These are phyloP conservation scores for Ophiostoma montium DNA, from an alignment of 2,329 filamentous ascomycete species.

Conservation along the genomic window DNA sequence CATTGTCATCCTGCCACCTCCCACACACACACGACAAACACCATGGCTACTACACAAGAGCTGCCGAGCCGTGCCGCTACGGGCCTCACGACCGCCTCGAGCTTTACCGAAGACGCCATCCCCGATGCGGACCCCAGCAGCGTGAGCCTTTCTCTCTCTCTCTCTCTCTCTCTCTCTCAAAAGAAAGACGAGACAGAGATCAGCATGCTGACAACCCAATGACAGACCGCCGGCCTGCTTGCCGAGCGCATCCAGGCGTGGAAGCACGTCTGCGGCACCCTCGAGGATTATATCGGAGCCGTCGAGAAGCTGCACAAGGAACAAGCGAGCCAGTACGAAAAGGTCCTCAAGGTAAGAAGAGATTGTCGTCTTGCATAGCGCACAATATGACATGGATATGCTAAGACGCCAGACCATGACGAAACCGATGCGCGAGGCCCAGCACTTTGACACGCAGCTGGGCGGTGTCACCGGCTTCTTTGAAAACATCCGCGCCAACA, in stretches of 20 bases:
- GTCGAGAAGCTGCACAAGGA: slow-evolving; percentile 76
- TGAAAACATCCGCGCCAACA: slow-evolving; percentile 87
- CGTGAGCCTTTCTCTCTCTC: no score
- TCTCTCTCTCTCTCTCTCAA: no score
- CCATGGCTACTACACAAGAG: slow-evolving; percentile 6
- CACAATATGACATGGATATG: neutral
- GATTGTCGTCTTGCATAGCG: neutral
- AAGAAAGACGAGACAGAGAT: no score
- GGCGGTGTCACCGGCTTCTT: slow-evolving; percentile 82
- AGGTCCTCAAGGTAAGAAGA: slow-evolving; percentile 60
- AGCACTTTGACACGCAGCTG: slow-evolving; percentile 86
- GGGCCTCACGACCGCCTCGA: slow-evolving; percentile 15
- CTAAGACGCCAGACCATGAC: slow-evolving; percentile 61
- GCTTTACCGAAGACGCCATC: slow-evolving; percentile 42
- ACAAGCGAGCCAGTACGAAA: slow-evolving; percentile 90
- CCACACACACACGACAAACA: neutral
- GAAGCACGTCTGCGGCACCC: slow-evolving; percentile 85
- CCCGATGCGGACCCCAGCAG: slow-evolving; percentile 44
- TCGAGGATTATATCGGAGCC: slow-evolving; percentile 77
- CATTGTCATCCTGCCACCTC: neutral
- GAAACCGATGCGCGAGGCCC: slow-evolving; percentile 71
- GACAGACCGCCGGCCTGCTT: slow-evolving; percentile 65
- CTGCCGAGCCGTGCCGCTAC: slow-evolving; percentile 15
- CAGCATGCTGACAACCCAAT: neutral
- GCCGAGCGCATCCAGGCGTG: slow-evolving; percentile 81